Percentiles rank a stretch among this genome's conserved stretches.
Conservation (phyloP, 2,329 filamentous ascomycete species). For the Intubia oerlemansii region DNA sequence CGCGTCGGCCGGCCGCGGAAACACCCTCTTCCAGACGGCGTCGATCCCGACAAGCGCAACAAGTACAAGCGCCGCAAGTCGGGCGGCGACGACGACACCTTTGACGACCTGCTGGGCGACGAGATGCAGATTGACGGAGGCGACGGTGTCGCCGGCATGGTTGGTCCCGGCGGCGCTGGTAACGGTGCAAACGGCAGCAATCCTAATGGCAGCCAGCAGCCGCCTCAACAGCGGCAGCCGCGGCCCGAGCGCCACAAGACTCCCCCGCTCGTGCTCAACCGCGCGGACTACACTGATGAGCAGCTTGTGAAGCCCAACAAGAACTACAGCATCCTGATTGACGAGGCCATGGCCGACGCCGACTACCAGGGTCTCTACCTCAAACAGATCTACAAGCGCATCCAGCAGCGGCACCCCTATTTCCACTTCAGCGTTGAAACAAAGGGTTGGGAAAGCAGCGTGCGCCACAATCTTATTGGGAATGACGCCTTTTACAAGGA, state of each 20-base stretch:
- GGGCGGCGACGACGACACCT: conserved; percentile 23
- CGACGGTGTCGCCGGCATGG: not conserved
- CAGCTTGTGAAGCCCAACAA: conserved; percentile 39
- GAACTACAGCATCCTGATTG: conserved; percentile 38
- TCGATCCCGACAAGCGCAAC: conserved; percentile 34
- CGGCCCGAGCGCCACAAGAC: conserved; percentile 44
- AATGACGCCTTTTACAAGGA: conserved; percentile 40
- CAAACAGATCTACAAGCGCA: conserved; percentile 42
- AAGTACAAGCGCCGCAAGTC: conserved; percentile 40
- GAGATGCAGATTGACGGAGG: conserved; percentile 1
- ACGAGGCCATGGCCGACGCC: conserved; percentile 34
- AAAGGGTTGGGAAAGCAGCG: conserved; percentile 44
- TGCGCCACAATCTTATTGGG: conserved; percentile 40
- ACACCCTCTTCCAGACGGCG: conserved; percentile 36
- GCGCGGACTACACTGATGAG: conserved; percentile 33
- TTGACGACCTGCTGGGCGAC: conserved; percentile 14
- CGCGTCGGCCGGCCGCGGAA: conserved; percentile 43
- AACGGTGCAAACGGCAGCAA: no score
- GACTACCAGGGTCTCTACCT: conserved; percentile 32
- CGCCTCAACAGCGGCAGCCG: no score
- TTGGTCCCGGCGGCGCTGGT: not conserved
- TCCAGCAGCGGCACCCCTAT: conserved; percentile 34
- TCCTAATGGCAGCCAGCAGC: no score
- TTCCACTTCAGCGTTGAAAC: conserved; percentile 38
- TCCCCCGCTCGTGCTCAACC: conserved; percentile 33